Conservation (phyloP, 371 early-diverging fungal genomes). For the Lichtheimia hyalospora region DNA sequence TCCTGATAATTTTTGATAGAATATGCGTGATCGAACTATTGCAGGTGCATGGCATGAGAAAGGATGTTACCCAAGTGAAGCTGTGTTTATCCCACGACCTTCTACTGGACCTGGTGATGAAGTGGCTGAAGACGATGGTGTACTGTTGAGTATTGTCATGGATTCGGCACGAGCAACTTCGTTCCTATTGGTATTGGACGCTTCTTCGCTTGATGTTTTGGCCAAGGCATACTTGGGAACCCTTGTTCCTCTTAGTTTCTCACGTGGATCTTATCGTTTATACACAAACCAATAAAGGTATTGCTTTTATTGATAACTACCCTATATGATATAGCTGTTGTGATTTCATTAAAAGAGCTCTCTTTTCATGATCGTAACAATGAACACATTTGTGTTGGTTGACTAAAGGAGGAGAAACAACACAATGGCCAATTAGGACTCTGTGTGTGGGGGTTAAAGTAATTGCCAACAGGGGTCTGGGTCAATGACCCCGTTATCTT, state of each 20-base stretch:
- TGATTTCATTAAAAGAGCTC: too few relatives aligned
- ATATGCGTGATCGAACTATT: conserved; percentile 29
- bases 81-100: conserved; percentile 66
- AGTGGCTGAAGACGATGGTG: conserved; percentile 66
- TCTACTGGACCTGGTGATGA: conserved; percentile 28
- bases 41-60: conserved; percentile 52
- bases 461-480: too few relatives aligned
- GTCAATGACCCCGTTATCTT: too few relatives aligned
- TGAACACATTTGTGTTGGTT: too few relatives aligned
- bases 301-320: too few relatives aligned
- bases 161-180: conserved; percentile 64
- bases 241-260: conserved; percentile 68
- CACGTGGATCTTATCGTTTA: conserved; percentile 37
- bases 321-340: too few relatives aligned
- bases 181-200: conserved; percentile 74
- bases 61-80: conserved; percentile 76
- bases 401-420: too few relatives aligned
- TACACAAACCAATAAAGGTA: too few relatives aligned
- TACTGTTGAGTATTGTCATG: conserved; percentile 70
- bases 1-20: conserved; percentile 10
- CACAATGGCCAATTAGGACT: too few relatives aligned
- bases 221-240: conserved; percentile 63
- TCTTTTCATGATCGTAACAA: too few relatives aligned
- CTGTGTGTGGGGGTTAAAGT: too few relatives aligned
- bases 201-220: conserved; percentile 60